phyloP scores from a whole-genome alignment of 805 yeast species.

The Clavispora phyllophila region DNA sequence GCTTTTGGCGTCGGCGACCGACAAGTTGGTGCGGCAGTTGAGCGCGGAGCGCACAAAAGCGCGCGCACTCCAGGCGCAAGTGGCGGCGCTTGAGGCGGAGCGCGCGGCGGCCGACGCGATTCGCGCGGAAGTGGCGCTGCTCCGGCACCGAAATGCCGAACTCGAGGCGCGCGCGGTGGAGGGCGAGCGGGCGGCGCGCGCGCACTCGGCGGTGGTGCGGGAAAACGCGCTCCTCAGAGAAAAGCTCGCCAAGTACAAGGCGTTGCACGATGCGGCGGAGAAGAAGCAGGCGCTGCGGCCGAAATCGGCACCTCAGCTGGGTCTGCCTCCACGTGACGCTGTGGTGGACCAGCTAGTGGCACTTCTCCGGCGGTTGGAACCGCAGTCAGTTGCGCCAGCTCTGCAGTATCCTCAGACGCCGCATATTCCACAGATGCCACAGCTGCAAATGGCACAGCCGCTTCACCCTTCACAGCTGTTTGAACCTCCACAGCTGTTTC shows the following conservation, averaged over 20 bases:
- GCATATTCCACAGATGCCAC: too few species aligned
- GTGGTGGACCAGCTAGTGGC: background rate
- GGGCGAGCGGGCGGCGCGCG: background rate
- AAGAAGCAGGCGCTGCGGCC: background rate
- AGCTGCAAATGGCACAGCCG: too few species aligned
- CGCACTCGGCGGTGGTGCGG: slow-evolving; percentile 14
- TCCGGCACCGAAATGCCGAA: background rate
- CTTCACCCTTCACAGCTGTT: too few species aligned
- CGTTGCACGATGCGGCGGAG: slow-evolving; percentile 19
- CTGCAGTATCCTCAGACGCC: too few species aligned
- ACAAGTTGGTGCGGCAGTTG: slow-evolving; percentile 20
- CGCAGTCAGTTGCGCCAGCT: too few species aligned
- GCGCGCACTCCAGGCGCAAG: slow-evolving; percentile 3
- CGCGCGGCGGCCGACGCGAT: slow-evolving; percentile 1
- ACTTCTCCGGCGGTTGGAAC: background rate
- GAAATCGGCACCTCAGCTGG: background rate
- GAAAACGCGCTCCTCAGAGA: slow-evolving; percentile 29
- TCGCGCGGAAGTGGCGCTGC: background rate
- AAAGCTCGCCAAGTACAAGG: slow-evolving; percentile 32
- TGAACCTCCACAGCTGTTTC: too few species aligned
- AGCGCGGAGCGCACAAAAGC: slow-evolving; percentile 2
- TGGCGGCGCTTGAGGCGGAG: slow-evolving; percentile 3
- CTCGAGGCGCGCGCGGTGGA: slow-evolving; percentile 2
- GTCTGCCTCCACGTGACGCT: background rate
- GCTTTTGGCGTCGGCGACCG: slow-evolving; percentile 23